Conservation (phyloP, 345 rosid genomes). For the Murraya paniculata region DNA sequence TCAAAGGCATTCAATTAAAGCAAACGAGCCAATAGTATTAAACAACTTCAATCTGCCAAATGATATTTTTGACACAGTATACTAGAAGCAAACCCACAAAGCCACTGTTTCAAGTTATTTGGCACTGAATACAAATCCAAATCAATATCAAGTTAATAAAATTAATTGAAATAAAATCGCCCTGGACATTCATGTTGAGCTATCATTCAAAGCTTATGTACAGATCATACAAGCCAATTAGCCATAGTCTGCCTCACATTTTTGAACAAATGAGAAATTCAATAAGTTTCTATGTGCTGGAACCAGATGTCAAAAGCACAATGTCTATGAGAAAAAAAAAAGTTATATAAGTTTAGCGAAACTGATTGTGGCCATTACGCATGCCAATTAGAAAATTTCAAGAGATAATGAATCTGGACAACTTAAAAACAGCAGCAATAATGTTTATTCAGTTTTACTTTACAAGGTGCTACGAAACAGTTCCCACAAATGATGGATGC, state of each 20-base stretch:
- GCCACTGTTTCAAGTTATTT: too few species aligned
- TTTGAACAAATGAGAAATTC: not conserved
- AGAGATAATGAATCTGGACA: not conserved
- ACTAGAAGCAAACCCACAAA: not conserved
- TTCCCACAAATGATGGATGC: not conserved
- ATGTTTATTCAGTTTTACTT: not conserved
- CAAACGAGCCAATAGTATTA: constrained; percentile 14
- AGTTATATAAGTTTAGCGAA: too few species aligned
- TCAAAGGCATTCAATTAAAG: constrained; percentile 10
- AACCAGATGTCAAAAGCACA: too few species aligned
- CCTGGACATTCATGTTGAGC: not conserved
- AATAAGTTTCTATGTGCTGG: not conserved
- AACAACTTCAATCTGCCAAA: not conserved
- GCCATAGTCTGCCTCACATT: not conserved
- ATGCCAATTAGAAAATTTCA: not conserved
- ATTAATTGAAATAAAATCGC: not conserved
- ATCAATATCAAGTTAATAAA: not conserved
- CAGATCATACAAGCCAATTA: not conserved
- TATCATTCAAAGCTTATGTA: not conserved
- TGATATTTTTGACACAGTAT: not conserved
- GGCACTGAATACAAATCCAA: not conserved
- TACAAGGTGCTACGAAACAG: not conserved
- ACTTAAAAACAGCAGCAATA: not conserved
- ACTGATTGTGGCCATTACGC: not conserved
- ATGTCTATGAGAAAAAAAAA: not conserved